phyloP scores from a whole-genome alignment of 2,329 filamentous ascomycete genomes.

The Metarhizium rileyi region DNA sequence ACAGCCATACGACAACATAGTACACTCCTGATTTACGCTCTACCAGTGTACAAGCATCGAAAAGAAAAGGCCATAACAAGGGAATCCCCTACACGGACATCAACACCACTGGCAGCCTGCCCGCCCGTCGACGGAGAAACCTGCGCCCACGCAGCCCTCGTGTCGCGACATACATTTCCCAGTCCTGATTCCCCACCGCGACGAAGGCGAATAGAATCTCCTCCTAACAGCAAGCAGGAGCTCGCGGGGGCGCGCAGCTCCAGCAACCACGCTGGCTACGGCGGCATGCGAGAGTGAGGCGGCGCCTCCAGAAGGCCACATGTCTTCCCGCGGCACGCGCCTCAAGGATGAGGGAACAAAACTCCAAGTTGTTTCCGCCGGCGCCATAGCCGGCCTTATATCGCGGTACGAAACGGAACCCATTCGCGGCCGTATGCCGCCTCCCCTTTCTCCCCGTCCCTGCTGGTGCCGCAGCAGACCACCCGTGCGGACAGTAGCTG shows the following conservation, averaged over 20 bases:
- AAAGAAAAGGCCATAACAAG: too few species aligned
- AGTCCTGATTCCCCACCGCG: not conserved
- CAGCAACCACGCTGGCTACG: constrained; percentile 6
- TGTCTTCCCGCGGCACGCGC: constrained; percentile 29
- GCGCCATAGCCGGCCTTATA: constrained; percentile 67
- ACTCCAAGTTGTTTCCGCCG: constrained; percentile 46
- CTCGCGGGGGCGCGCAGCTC: not conserved
- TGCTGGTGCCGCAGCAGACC: too few species aligned
- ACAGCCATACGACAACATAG: too few species aligned
- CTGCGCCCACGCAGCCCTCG: too few species aligned
- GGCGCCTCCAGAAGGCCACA: constrained; percentile 14
- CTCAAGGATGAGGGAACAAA: constrained; percentile 54
- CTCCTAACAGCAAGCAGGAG: not conserved
- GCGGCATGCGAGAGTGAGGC: constrained; percentile 4
- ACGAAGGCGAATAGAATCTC: not conserved
- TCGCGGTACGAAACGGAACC: constrained; percentile 53
- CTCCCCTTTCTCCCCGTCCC: too few species aligned
- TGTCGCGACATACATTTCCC: not conserved
- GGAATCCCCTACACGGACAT: too few species aligned
- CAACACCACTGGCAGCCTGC: too few species aligned
- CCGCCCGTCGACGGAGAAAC: too few species aligned
- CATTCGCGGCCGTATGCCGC: too few species aligned
- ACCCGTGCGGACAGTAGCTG: too few species aligned
- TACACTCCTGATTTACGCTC: too few species aligned
- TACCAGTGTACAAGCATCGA: too few species aligned